These are phyloP conservation scores for Aspergillus saccharolyticus DNA, from an alignment of 495 filamentous ascomycete species.

Conservation along the genomic window DNA sequence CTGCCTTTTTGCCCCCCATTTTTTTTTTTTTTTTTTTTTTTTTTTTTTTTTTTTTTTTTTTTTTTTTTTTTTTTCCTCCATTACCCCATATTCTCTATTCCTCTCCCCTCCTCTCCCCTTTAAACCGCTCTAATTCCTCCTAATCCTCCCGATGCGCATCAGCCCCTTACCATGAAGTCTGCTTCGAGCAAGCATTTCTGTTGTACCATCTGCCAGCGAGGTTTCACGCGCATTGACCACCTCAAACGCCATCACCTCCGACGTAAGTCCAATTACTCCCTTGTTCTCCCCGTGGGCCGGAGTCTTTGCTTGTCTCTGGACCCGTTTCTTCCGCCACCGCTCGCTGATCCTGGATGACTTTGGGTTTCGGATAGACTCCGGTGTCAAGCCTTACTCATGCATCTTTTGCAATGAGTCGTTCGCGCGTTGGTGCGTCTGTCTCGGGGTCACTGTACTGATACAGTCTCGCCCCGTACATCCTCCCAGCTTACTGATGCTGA, in stretches of 20 bases:
- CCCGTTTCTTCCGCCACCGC: neutral
- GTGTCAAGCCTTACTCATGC: constrained; percentile 43
- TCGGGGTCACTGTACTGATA: neutral
- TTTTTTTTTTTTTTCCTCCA: neutral
- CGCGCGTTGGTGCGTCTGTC: constrained; percentile 38
- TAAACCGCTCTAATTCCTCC: neutral
- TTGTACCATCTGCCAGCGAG: constrained; percentile 43
- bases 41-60: neutral
- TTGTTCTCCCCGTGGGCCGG: constrained; percentile 2
- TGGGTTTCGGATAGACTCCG: constrained; percentile 31
- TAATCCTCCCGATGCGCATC: constrained; percentile 33
- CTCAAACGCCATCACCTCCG: constrained; percentile 45
- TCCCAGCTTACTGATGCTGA: neutral
- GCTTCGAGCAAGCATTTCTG: constrained; percentile 40
- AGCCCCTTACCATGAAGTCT: constrained; percentile 31
- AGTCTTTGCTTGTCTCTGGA: neutral
- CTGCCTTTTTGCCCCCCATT: neutral
- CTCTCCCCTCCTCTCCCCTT: constrained; percentile 13
- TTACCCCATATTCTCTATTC: constrained; percentile 7
- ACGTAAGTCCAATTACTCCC: constrained; percentile 29
- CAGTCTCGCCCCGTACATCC: neutral
- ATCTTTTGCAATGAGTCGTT: constrained; percentile 42
- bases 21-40: neutral
- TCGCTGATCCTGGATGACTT: constrained; percentile 13
- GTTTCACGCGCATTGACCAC: constrained; percentile 47